Base-by-base conservation (phyloP, 2,329 filamentous ascomycete genomes). In the Fusarium domesticum region DNA sequence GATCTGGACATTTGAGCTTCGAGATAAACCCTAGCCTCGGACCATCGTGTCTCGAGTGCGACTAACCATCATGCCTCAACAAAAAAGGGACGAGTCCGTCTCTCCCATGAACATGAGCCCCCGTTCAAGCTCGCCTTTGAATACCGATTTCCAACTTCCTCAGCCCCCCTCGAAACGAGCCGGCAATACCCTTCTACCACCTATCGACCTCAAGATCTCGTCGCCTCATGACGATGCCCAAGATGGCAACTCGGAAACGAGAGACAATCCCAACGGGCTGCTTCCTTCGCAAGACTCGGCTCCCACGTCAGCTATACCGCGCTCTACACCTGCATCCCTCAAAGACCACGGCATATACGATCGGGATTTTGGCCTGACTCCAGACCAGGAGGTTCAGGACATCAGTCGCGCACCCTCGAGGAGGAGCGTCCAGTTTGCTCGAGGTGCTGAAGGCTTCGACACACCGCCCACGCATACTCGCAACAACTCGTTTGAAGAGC, bases 391-490 rank as follows among this genome's bases (percentile, higher is more conserved):
- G 18, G 44, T 23, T n/a, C 51, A 51, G 32, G 52, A 53, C 40
- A 53, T 45, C 11, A 39, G 18, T 38, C 47, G 42, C 23, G 34
- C 47, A 15, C 43, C 53, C 36, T 59, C 54, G 7, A 60, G 63
- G 32, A 78, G 80, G 43, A 92, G 85, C 61, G 87, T 95, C 4
- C 88, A 93, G 56, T 93, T 95, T 62, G 81, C 78, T 3, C 76
- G 80, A 28, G 23, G 14, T 20, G 70, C 76, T 12, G 74, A 81
- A 38, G 65, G 69, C 51, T 61, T 66, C 53, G 81, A 78, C 25
- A 68, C 73, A 5, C 68, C 75, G 6, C 54, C 66, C 16, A 64
- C 72, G 16, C 80, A 83, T 53, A 79, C 77, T 23, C 76, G 83
- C 46, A 76, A 84, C 34, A 76, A 80, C 25, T 89, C 86, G 4